Evolutionary conservation across 169 alveolate species (phyloP), one percentile per base, ranked within the genome.

Genomic region (Neospora caninum): DNA sequence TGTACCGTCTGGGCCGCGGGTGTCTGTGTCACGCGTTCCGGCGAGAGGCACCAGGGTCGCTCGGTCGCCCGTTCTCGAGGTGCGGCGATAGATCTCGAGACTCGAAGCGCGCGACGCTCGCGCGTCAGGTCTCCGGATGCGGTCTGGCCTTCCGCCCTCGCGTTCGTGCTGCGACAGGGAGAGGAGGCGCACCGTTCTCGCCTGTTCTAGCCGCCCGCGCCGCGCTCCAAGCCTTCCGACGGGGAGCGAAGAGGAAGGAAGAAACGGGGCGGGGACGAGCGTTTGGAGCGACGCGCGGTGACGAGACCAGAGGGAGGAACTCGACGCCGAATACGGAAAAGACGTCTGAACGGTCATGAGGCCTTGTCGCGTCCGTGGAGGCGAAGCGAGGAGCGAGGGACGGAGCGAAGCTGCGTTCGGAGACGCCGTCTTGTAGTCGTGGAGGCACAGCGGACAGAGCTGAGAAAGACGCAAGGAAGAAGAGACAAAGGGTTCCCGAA

Each of bases 351-450:
- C 13, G 45, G 84, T n/a, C 38, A 36, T 1, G 25, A 31, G 39
- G 27, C 42, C n/a, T 27, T 13, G 49, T 43, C 39, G 49, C 41
- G 49, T 6, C 31, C 84, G 49, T n/a, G 42, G 27, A 1, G 38
- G 49, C 0, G 84, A 31, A 6, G 84, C 38, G 39, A n/a, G n/a
- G 18, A n/a, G 49, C 84, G 42, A 16, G n/a, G 49, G 7, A 10
- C 38, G 16, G 27, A 31, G 43, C 10, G 84, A 20, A 41, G 84
- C 38, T 13, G 53, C 91, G 7, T 27, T 20, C 20, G 89, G 78
- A 9, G 89, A 84, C 54, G 53, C 78, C 36, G 38, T 31, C 41
- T 80, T 41, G 88, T 91, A 91, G 93, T 91, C 88, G 93, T 91
- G 93, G 64, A 91, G 73, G 42, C 86, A 89, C 18, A 89, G 83